These are phyloP conservation scores for Exserohilum rostratum DNA, from an alignment of 2,329 filamentous ascomycete species.

Conservation along the genomic window DNA sequence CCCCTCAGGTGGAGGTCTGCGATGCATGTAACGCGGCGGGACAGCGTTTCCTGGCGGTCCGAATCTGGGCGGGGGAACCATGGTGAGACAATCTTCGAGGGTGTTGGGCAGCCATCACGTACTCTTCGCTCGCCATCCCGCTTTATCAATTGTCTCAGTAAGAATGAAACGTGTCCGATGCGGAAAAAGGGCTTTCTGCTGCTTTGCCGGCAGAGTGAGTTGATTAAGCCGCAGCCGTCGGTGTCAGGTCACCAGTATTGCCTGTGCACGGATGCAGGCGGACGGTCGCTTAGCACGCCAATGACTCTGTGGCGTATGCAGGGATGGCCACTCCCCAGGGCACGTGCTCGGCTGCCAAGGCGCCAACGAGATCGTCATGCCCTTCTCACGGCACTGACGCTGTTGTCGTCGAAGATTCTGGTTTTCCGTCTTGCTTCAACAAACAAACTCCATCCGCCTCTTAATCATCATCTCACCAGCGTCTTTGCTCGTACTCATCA, in stretches of 20 bases:
- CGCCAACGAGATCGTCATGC: conserved; percentile 22
- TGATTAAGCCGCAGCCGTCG: conserved; percentile 28
- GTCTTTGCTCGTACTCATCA: background rate
- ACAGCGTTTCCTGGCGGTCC: conserved; percentile 33
- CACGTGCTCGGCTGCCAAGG: conserved; percentile 16
- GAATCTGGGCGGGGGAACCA: conserved; percentile 39
- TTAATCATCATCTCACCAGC: background rate
- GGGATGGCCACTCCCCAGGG: conserved; percentile 14
- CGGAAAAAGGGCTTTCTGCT: conserved; percentile 31
- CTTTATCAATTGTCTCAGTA: conserved; percentile 7
- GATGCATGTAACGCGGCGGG: conserved; percentile 32
- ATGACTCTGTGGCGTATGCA: conserved; percentile 16
- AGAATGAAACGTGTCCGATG: conserved; percentile 37
- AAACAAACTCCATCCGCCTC: background rate
- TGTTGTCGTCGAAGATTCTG: conserved; percentile 10
- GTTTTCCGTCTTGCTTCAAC: conserved; percentile 5
- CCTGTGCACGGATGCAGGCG: conserved; percentile 1
- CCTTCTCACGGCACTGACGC: conserved; percentile 5
- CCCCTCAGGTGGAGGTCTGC: conserved; percentile 29
- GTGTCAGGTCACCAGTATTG: background rate
- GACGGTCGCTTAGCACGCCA: conserved; percentile 18
- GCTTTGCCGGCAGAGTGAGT: conserved; percentile 29
- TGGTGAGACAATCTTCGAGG: conserved; percentile 18
- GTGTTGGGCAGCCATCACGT: conserved; percentile 14
- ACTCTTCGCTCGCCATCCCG: conserved; percentile 5